Evolutionary conservation across 768 basidiomycete species (phyloP).

Genomic region (Macrolepiota dolichaula): DNA sequence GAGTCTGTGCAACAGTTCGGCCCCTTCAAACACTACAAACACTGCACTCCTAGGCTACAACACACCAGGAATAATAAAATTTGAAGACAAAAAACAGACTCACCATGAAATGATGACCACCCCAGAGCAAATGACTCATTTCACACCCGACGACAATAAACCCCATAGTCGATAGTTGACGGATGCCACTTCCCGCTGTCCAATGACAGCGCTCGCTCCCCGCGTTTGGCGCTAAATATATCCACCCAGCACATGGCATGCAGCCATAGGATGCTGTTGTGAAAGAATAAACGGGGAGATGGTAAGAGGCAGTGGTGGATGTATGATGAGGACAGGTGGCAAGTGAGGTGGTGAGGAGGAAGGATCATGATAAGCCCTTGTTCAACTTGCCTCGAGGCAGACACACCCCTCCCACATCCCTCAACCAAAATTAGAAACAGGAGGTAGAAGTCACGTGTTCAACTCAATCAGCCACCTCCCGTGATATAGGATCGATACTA

Average conservation of each 20-base stretch:
- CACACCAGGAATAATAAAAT: neutral
- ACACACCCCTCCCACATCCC: neutral
- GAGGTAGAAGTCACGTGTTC: no score
- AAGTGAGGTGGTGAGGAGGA: neutral
- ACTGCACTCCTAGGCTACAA: no score
- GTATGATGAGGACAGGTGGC: neutral
- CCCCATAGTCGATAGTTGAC: neutral
- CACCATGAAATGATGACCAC: neutral
- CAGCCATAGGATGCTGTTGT: neutral
- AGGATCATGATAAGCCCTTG: slow-evolving; percentile 1
- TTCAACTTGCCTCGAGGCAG: slow-evolving; percentile 5
- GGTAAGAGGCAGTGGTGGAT: neutral
- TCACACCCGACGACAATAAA: neutral
- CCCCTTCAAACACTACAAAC: neutral
- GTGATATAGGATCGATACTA: no score
- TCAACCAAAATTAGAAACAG: neutral
- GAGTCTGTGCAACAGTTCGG: neutral
- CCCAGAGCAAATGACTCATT: neutral
- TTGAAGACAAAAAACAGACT: neutral
- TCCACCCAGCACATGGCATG: neutral
- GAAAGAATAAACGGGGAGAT: neutral
- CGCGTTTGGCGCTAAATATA: neutral
- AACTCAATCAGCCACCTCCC: no score
- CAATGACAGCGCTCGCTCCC: neutral
- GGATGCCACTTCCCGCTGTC: neutral